Percentiles rank a stretch among this genome's conserved stretches.
Evolutionary conservation across 202 grass and related monocot species (phyloP).

Genomic region (Thinopyrum obtusiflorum): DNA sequence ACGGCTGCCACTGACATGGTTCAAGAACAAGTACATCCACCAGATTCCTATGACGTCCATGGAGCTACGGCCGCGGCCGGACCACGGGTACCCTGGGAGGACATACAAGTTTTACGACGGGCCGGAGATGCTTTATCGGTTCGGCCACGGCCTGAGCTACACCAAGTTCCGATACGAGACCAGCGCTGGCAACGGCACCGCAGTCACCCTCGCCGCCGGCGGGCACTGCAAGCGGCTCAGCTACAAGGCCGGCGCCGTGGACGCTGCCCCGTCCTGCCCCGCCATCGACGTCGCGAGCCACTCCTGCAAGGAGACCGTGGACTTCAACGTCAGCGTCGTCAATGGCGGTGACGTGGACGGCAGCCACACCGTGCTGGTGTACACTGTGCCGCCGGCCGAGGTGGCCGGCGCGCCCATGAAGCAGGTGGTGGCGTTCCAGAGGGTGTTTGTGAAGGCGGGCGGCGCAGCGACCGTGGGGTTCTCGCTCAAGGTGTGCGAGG

Average conservation of each 20-base stretch:
- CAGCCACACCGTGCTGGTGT: slow-evolving; percentile 43
- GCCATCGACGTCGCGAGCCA: slow-evolving; percentile 20
- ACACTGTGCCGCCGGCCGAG: slow-evolving; percentile 46
- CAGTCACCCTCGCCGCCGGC: neutral
- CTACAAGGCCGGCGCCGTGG: slow-evolving; percentile 15
- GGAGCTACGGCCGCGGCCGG: slow-evolving; percentile 41
- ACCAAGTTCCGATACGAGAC: slow-evolving; percentile 8
- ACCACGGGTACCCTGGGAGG: slow-evolving; percentile 34
- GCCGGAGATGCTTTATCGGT: slow-evolving; percentile 42
- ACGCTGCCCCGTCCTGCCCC: neutral
- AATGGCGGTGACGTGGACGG: slow-evolving; percentile 38
- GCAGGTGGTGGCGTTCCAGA: slow-evolving; percentile 51
- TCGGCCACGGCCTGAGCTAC: slow-evolving; percentile 53
- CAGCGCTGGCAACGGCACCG: neutral
- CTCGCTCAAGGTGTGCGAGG: slow-evolving; percentile 52
- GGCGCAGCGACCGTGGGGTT: slow-evolving; percentile 14
- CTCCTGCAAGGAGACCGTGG: slow-evolving; percentile 31
- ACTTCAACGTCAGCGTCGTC: slow-evolving; percentile 47
- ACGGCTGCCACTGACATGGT: slow-evolving; percentile 11
- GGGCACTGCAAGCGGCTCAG: slow-evolving; percentile 34
- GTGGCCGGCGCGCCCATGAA: slow-evolving; percentile 49
- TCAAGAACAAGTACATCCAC: slow-evolving; percentile 37
- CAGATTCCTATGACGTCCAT: slow-evolving; percentile 60
- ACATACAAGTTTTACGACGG: slow-evolving; percentile 11
- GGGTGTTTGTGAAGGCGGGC: slow-evolving; percentile 36